Evolutionary conservation across 176 grass and related monocot species (phyloP).

Genomic region (Paspalum notatum): DNA sequence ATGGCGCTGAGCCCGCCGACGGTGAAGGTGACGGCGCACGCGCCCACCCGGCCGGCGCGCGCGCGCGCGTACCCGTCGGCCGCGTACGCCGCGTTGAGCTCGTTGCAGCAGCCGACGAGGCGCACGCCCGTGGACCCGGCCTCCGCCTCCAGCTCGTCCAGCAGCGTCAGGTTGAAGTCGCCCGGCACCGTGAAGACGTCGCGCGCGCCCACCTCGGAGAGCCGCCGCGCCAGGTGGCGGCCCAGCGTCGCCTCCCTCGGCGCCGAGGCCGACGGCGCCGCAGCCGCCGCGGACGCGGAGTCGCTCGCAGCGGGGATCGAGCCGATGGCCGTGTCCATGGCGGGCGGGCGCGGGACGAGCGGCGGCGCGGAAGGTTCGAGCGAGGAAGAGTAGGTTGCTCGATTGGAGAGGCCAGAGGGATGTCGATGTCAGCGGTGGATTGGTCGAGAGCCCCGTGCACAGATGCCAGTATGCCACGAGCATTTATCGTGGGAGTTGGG

Average conservation of each 20-base stretch:
- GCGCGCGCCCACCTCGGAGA: slow-evolving; percentile 48
- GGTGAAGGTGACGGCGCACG: slow-evolving; percentile 66
- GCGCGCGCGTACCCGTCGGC: slow-evolving; percentile 63
- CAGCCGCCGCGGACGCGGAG: not conserved
- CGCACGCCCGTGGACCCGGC: slow-evolving; percentile 27
- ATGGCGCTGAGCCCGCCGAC: slow-evolving; percentile 69
- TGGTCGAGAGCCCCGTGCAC: not conserved
- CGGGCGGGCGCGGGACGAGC: not conserved
- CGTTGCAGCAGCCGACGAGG: slow-evolving; percentile 83
- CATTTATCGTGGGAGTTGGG: not conserved
- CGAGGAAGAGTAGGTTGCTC: not conserved
- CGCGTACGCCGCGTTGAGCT: slow-evolving; percentile 79
- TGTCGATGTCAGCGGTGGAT: not conserved
- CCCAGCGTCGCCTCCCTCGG: slow-evolving; percentile 48
- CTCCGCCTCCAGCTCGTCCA: slow-evolving; percentile 69
- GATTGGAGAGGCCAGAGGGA: not conserved
- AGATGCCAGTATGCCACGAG: not conserved
- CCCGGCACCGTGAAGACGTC: slow-evolving; percentile 59
- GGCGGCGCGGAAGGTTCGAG: slow-evolving; percentile 21
- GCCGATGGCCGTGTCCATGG: slow-evolving; percentile 42
- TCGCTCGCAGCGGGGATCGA: not conserved
- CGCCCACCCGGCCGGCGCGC: slow-evolving; percentile 47
- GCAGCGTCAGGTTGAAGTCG: slow-evolving; percentile 67
- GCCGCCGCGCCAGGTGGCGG: slow-evolving; percentile 57
- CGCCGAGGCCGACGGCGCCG: not conserved